Base-by-base conservation (phyloP, 2,329 filamentous ascomycete species). In the Aspergillus unguis region DNA sequence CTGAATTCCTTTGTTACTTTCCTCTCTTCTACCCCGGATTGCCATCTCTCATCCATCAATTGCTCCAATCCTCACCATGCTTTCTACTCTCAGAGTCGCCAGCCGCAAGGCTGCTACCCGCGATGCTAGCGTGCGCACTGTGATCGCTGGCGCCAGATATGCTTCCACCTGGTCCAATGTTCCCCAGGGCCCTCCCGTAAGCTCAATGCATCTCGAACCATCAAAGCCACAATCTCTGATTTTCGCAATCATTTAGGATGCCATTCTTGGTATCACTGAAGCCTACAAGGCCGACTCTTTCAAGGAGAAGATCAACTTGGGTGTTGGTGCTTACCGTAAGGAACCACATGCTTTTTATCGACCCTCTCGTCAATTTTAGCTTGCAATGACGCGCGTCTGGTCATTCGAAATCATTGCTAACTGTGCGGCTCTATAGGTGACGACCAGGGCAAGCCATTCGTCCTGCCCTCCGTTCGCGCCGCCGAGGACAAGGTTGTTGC, bases 241-340 rank as follows among this genome's bases (percentile, higher is more conserved):
- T 33, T 52, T 60, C 51, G 44, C 44, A 4, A 17, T 43, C n/a
- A 50, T 40, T 26, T 65, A 71, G 68, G 71, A 73, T 65, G 76
- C 75, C 29, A 78, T 78, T 61, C 69, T 78, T 56, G 77, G 77
- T 68, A 77, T 99, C 77, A 97, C 94, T 59, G 94, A 99, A 80
- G 94, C 94, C 57, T 99, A 94, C 88, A 99, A 97, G 83, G 92
- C 92, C 75, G 94, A 99, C 74, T 83, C 80, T 68, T 92, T 95
- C 76, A 79, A 85, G 59, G 85, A 96, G 80, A 99, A 97, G 85
- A 97, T 99, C 82, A 97, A 97, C 80, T 80, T 99, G 57, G 94
- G 92, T 78, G 94, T 97, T 63, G 94, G 94, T 69, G 94, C 94
- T 70, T 99, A 99, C 85, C 91, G 94, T 78, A 70, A 64, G 73